phyloP scores from a whole-genome alignment of 306 rosid species.

The Trifolium subterraneum region DNA sequence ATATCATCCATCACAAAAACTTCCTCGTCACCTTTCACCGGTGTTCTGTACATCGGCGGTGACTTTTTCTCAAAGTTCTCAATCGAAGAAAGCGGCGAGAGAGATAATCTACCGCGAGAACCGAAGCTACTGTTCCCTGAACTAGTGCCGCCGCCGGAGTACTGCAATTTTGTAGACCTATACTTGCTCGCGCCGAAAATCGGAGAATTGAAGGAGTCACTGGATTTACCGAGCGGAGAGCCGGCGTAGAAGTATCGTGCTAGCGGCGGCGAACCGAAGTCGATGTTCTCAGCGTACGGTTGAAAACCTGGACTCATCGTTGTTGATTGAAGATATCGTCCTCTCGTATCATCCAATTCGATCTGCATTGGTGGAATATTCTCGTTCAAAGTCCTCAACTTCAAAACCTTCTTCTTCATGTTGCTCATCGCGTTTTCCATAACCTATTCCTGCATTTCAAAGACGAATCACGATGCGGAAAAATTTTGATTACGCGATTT shows the following conservation, averaged over 20 bases:
- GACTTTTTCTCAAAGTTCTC: constrained; percentile 63
- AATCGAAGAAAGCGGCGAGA: constrained; percentile 58
- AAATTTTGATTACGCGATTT: neutral
- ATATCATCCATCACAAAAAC: constrained; percentile 76
- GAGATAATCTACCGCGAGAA: constrained; percentile 47
- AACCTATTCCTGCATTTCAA: constrained; percentile 42
- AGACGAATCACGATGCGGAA: constrained; percentile 6
- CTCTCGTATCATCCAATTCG: constrained; percentile 46
- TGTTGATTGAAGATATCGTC: constrained; percentile 43
- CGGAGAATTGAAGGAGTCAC: constrained; percentile 47
- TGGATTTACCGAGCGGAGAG: constrained; percentile 50
- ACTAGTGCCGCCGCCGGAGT: constrained; percentile 11
- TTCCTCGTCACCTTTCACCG: constrained; percentile 67
- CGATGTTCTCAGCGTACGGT: constrained; percentile 53
- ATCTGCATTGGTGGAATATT: constrained; percentile 47
- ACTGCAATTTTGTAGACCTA: constrained; percentile 29
- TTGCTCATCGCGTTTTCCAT: constrained; percentile 45
- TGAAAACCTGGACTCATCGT: constrained; percentile 51
- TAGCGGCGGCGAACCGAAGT: constrained; percentile 53
- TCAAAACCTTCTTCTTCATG: constrained; percentile 40
- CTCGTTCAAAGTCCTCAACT: constrained; percentile 42
- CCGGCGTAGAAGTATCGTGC: constrained; percentile 48
- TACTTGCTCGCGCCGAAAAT: constrained; percentile 41
- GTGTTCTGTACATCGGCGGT: constrained; percentile 55
- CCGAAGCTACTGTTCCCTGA: constrained; percentile 53